These are phyloP conservation scores for Usnea hakonensis DNA, from an alignment of 495 filamentous ascomycete genomes.

Conservation along the genomic window DNA sequence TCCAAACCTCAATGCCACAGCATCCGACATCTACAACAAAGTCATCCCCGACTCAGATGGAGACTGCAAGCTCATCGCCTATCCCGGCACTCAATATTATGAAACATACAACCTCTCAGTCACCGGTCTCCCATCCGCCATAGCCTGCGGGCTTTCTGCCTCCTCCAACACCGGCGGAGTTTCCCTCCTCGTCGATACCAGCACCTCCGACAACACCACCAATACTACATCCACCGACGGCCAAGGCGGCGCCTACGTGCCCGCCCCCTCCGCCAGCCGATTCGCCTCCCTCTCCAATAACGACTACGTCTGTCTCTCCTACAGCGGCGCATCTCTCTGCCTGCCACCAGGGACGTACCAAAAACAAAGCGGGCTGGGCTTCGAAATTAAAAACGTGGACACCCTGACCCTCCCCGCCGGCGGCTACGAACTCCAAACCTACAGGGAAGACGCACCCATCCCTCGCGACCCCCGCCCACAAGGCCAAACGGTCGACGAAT, in stretches of 20 bases:
- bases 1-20: slow-evolving; percentile 4
- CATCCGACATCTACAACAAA: slow-evolving; percentile 10
- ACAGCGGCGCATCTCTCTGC: slow-evolving; percentile 7
- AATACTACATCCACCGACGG: slow-evolving; percentile 13
- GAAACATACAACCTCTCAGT: slow-evolving; percentile 9
- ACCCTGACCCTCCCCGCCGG: neutral
- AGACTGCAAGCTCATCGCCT: slow-evolving; percentile 14
- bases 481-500: neutral
- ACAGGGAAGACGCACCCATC: neutral
- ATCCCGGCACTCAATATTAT: slow-evolving; percentile 1
- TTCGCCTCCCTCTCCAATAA: slow-evolving; percentile 5
- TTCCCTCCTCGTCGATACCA: neutral
- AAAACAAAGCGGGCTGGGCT: slow-evolving; percentile 10
- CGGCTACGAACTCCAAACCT: slow-evolving; percentile 5
- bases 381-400: slow-evolving; percentile 15
- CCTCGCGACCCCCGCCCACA: neutral
- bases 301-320: slow-evolving; percentile 10
- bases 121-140: slow-evolving; percentile 14
- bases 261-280: neutral
- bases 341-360: slow-evolving; percentile 9
- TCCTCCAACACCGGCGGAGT: neutral
- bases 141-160: slow-evolving; percentile 15
- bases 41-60: slow-evolving; percentile 11
- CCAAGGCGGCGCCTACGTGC: slow-evolving; percentile 9
- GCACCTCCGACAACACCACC: neutral